Percentiles rank a stretch among this genome's conserved stretches.
These are phyloP conservation scores for Paradendryphiella salina DNA, from an alignment of 2,329 filamentous ascomycete genomes.

Conservation along the genomic window DNA sequence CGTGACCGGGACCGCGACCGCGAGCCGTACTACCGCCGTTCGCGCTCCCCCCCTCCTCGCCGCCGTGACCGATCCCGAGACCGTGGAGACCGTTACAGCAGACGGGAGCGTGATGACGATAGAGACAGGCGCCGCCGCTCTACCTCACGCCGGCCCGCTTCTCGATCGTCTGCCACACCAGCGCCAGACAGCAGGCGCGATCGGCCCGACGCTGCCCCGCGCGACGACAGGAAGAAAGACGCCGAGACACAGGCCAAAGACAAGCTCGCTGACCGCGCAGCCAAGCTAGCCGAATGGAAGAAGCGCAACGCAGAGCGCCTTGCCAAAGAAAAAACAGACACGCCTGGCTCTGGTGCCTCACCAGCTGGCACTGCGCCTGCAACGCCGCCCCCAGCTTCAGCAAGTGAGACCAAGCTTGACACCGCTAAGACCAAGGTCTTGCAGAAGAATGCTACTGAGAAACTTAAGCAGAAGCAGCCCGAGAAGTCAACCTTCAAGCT, in stretches of 20 bases:
- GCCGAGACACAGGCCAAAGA: constrained; percentile 30
- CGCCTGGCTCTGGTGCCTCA: constrained; percentile 60
- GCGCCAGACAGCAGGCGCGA: constrained; percentile 29
- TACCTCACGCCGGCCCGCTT: constrained; percentile 61
- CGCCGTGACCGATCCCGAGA: constrained; percentile 20
- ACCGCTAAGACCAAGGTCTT: constrained; percentile 76
- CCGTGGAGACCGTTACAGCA: constrained; percentile 59
- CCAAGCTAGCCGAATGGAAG: constrained; percentile 75
- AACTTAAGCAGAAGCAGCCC: constrained; percentile 61
- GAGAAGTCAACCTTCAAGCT: constrained; percentile 47
- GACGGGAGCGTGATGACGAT: constrained; percentile 63
- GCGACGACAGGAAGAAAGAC: constrained; percentile 61
- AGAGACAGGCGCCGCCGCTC: constrained; percentile 70
- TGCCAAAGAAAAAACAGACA: constrained; percentile 64
- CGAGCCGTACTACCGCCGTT: constrained; percentile 9
- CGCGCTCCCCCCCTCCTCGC: constrained; percentile 7
- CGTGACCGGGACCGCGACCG: constrained; percentile 43
- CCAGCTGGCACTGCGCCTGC: constrained; percentile 69
- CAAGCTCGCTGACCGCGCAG: constrained; percentile 31
- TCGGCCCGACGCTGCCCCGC: constrained; percentile 48
- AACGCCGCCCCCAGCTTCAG: constrained; percentile 38
- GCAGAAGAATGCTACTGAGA: constrained; percentile 83
- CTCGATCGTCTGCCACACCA: constrained; percentile 66
- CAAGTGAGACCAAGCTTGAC: constrained; percentile 48
- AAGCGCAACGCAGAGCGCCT: constrained; percentile 59